These are phyloP conservation scores for Nissolia schottii DNA, from an alignment of 306 rosid genomes.

Conservation along the genomic window DNA sequence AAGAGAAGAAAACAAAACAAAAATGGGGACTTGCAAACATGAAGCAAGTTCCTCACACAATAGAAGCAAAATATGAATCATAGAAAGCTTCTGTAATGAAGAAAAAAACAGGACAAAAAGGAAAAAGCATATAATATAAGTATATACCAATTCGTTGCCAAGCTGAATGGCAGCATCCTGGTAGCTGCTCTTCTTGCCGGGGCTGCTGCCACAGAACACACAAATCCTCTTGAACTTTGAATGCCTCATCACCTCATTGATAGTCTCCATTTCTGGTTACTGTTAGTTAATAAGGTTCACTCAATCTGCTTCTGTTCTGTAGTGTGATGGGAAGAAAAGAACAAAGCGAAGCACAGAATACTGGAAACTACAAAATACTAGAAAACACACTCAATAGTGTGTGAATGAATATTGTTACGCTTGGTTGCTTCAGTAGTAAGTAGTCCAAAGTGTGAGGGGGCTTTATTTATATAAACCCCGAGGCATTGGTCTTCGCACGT, in stretches of 20 bases:
- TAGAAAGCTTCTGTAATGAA: no score
- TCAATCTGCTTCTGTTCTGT: slow-evolving; percentile 17
- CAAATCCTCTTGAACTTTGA: slow-evolving; percentile 91
- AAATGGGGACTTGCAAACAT: not conserved
- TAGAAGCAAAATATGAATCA: not conserved
- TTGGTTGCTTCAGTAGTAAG: slow-evolving; percentile 31
- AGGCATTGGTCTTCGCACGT: slow-evolving; percentile 48
- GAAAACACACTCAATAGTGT: not conserved
- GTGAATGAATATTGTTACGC: not conserved
- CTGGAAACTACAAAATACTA: slow-evolving; percentile 23
- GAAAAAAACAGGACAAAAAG: not conserved
- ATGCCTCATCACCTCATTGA: slow-evolving; percentile 44
- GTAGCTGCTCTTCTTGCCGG: slow-evolving; percentile 87
- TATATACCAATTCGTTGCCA: slow-evolving; percentile 82
- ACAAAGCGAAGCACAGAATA: not conserved
- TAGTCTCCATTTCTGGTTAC: slow-evolving; percentile 49
- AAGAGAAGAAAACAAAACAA: slow-evolving; percentile 2
- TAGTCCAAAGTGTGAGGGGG: not conserved
- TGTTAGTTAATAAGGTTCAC: not conserved
- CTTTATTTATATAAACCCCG: slow-evolving; percentile 54
- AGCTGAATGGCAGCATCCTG: slow-evolving; percentile 95
- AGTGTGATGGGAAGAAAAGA: no score
- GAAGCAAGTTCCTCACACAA: slow-evolving; percentile 17
- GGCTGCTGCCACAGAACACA: slow-evolving; percentile 99
- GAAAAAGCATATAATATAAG: not conserved